Evolutionary conservation across 306 rosid species (phyloP).

Genomic region (Cicer pinnatifidum): DNA sequence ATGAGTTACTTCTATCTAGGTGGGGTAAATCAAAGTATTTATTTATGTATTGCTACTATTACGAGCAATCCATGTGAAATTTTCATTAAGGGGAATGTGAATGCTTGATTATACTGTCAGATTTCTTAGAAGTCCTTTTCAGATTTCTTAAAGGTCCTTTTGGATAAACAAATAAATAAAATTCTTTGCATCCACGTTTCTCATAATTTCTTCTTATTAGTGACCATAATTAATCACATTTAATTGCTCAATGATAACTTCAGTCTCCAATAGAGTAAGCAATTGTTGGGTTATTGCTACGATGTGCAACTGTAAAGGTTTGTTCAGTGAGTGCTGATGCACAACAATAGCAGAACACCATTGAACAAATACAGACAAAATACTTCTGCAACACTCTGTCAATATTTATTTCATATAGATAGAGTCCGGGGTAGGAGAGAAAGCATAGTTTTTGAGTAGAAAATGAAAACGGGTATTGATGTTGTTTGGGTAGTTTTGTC

Average conservation of each 20-base stretch:
- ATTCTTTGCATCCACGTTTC: slow-evolving; percentile 2
- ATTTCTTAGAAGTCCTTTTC: slow-evolving; percentile 23
- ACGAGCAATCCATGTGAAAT: slow-evolving; percentile 14
- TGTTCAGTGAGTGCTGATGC: background rate
- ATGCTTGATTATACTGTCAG: slow-evolving; percentile 19
- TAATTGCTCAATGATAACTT: background rate
- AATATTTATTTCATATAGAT: too few species aligned
- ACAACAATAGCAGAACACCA: background rate
- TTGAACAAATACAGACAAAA: background rate
- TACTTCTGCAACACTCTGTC: too few species aligned
- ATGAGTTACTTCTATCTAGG: background rate
- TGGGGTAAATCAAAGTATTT: slow-evolving; percentile 3
- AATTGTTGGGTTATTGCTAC: background rate
- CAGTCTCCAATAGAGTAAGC: background rate
- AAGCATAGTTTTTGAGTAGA: too few species aligned
- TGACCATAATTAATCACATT: background rate
- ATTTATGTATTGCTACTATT: background rate
- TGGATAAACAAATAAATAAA: background rate
- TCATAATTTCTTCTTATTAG: background rate
- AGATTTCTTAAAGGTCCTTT: slow-evolving; percentile 25
- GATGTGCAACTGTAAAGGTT: background rate
- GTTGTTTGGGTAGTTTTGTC: too few species aligned
- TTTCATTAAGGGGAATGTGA: slow-evolving; percentile 20
- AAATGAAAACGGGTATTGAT: too few species aligned
- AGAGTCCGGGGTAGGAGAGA: too few species aligned